phyloP scores from a whole-genome alignment of 352 stramenopile genomes.

The Saprolegnia parasitica region DNA sequence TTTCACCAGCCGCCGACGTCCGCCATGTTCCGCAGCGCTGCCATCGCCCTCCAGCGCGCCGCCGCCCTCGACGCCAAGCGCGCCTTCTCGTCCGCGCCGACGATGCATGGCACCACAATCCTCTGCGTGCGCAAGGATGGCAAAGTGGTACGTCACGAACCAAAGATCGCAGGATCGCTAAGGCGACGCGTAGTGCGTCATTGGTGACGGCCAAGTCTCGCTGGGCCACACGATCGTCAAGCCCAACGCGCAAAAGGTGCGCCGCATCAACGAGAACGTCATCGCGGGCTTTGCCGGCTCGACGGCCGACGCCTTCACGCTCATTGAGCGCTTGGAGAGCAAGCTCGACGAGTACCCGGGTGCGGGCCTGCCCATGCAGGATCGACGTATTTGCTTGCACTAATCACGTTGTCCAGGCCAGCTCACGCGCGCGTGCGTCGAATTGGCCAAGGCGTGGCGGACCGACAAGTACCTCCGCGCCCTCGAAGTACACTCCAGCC shows the following conservation, averaged over 20 bases:
- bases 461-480: constrained; percentile 98
- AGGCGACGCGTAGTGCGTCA: constrained; percentile 72
- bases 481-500: constrained; percentile 75
- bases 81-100: constrained; percentile 23
- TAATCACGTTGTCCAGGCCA: constrained; percentile 44
- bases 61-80: background rate
- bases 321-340: constrained; percentile 96
- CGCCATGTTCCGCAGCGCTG: constrained; percentile 15
- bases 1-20: background rate
- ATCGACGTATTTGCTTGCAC: background rate
- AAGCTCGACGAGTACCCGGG: constrained; percentile 98
- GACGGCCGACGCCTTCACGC: constrained; percentile 97
- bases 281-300: constrained; percentile 96
- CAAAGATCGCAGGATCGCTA: background rate
- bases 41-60: background rate
- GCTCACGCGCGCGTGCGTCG: constrained; percentile 94
- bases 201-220: constrained; percentile 98
- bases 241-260: constrained; percentile 97
- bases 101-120: constrained; percentile 96
- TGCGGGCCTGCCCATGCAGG: background rate
- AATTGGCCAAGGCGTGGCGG: constrained; percentile 98
- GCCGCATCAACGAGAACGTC: constrained; percentile 91
- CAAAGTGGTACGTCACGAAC: constrained; percentile 85
- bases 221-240: constrained; percentile 95
- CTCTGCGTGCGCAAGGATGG: constrained; percentile 96